Percentiles rank a stretch among this genome's conserved stretches.
These are phyloP conservation scores for Spergularia bocconei DNA, from an alignment of 148 eudicot species.

Conservation along the genomic window DNA sequence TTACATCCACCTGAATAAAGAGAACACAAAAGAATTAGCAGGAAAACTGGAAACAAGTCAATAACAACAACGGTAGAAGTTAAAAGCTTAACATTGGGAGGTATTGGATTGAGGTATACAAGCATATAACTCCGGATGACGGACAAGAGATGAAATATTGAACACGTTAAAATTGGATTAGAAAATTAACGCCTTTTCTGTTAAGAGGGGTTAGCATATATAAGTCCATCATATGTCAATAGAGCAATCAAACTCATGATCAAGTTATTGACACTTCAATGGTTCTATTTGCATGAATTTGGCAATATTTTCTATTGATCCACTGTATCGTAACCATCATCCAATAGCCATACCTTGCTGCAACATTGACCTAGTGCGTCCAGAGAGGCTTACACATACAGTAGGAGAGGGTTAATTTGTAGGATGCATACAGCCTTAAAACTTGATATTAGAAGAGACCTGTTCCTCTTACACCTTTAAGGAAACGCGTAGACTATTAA, in stretches of 20 bases:
- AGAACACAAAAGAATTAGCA: slow-evolving; percentile 8
- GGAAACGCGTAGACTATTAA: background rate
- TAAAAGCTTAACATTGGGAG: background rate
- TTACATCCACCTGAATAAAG: slow-evolving; percentile 80
- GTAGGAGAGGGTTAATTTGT: background rate
- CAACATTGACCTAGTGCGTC: background rate
- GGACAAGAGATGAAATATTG: too few species aligned
- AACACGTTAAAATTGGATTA: background rate
- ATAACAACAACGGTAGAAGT: background rate
- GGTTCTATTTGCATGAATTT: background rate
- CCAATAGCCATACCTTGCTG: background rate
- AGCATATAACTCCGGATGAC: background rate
- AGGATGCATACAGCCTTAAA: background rate
- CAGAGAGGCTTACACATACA: background rate
- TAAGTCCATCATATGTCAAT: background rate
- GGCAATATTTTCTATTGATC: background rate
- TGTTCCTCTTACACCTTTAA: background rate
- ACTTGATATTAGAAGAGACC: background rate
- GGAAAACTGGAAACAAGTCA: background rate
- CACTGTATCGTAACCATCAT: background rate
- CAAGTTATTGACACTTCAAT: too few species aligned
- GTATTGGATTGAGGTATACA: background rate
- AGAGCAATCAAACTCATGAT: background rate
- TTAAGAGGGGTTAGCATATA: background rate
- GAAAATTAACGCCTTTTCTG: background rate